Percentiles rank a stretch among this genome's conserved stretches.
phyloP scores from a whole-genome alignment of 495 filamentous ascomycete species.

The Penicilliopsis zonata region DNA sequence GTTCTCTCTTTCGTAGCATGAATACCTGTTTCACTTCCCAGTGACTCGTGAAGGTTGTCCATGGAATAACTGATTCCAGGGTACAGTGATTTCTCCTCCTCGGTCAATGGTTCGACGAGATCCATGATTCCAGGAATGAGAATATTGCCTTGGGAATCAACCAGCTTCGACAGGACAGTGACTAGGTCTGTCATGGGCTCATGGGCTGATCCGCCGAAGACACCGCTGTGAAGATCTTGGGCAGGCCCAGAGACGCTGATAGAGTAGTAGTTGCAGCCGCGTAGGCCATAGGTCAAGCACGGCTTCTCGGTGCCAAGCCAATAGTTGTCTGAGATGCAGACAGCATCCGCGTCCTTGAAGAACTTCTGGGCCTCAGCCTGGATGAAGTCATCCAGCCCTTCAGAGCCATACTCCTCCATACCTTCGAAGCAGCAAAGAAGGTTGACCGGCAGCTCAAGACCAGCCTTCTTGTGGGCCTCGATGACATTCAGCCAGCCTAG shows the following conservation, averaged over 20 bases:
- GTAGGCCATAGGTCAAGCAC: conserved; percentile 94
- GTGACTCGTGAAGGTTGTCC: conserved; percentile 82
- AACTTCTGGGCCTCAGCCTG: conserved; percentile 74
- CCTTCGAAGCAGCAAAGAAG: conserved; percentile 99
- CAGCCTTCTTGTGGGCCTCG: conserved; percentile 90
- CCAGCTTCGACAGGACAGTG: conserved; percentile 65
- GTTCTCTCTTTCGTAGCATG: conserved; percentile 74
- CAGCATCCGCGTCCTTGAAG: conserved; percentile 91
- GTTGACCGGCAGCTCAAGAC: conserved; percentile 92
- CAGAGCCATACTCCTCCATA: conserved; percentile 98
- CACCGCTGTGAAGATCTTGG: conserved; percentile 88
- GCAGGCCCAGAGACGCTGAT: conserved; percentile 79
- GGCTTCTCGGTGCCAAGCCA: conserved; percentile 98
- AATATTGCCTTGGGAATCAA: conserved; percentile 84
- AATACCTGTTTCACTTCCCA: conserved; percentile 79
- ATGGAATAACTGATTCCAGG: conserved; percentile 82
- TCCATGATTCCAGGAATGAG: conserved; percentile 79
- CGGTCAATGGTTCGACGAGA: conserved; percentile 75
- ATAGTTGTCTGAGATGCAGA: conserved; percentile 99
- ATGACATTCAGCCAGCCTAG: conserved; percentile 97
- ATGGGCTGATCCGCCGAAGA: conserved; percentile 90
- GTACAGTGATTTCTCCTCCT: conserved; percentile 80
- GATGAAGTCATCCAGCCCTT: conserved; percentile 93
- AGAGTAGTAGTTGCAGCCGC: conserved; percentile 94
- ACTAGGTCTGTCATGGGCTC: conserved; percentile 98